phyloP scores from a whole-genome alignment of 2,329 filamentous ascomycete species.

The Cercospora sesami region DNA sequence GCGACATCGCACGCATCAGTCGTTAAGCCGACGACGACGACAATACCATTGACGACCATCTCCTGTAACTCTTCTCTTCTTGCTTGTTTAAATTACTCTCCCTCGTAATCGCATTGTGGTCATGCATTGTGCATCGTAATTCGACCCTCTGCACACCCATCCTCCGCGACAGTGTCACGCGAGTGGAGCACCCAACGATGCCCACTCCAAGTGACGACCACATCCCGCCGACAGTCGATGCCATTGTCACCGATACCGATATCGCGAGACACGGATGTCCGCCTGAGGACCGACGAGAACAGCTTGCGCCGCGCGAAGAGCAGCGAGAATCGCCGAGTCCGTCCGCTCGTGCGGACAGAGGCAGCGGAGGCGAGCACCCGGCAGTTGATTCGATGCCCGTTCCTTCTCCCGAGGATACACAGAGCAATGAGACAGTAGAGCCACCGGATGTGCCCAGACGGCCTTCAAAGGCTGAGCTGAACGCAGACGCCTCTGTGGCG shows the following conservation, averaged over 20 bases:
- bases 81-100: not conserved
- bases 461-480: slow-evolving; percentile 44
- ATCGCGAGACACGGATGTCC: slow-evolving; percentile 41
- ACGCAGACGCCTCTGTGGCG: slow-evolving; percentile 41
- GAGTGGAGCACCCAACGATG: slow-evolving; percentile 23
- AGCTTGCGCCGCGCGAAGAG: slow-evolving; percentile 11
- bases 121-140: not conserved
- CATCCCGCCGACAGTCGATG: slow-evolving; percentile 7
- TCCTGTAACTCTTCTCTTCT: not conserved
- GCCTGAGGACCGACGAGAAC: slow-evolving; percentile 33
- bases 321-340: not conserved
- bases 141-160: not conserved
- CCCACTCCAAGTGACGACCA: slow-evolving; percentile 30
- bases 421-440: slow-evolving; percentile 34
- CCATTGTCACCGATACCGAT: not conserved
- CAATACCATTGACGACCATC: slow-evolving; percentile 6
- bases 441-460: slow-evolving; percentile 16
- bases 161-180: slow-evolving; percentile 27
- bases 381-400: not conserved
- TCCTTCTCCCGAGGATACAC: slow-evolving; percentile 10
- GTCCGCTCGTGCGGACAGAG: slow-evolving; percentile 13
- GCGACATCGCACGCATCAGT: not conserved
- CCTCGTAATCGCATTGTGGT: not conserved
- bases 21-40: not conserved
- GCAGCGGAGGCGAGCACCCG: not conserved